These are phyloP conservation scores for Deinandra increscens DNA, from an alignment of 129 eudicot genomes.

Conservation along the genomic window DNA sequence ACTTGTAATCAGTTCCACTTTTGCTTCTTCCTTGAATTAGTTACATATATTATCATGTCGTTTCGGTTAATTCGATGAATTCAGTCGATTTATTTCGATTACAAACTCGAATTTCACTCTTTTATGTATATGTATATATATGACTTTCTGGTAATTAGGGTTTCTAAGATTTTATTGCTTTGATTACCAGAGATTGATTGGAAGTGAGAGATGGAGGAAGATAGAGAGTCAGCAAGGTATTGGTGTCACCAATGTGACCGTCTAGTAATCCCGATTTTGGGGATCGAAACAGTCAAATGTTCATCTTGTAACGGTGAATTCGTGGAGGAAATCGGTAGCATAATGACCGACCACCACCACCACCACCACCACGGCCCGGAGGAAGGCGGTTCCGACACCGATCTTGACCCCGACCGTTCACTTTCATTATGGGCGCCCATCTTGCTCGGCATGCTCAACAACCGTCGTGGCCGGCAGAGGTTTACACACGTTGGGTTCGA, in stretches of 20 bases:
- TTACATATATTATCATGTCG: neutral
- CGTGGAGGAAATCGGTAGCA: conserved; percentile 60
- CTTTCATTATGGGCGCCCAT: conserved; percentile 81
- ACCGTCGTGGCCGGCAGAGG: conserved; percentile 54
- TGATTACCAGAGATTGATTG: conserved; percentile 18
- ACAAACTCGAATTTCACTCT: neutral
- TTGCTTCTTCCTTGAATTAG: too few species aligned
- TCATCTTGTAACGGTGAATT: conserved; percentile 63
- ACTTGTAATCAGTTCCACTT: too few species aligned
- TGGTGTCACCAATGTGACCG: conserved; percentile 66
- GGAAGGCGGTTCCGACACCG: conserved; percentile 27
- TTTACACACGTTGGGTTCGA: conserved; percentile 43
- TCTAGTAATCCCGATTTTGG: conserved; percentile 53
- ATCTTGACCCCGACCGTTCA: conserved; percentile 54
- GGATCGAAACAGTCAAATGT: conserved; percentile 54
- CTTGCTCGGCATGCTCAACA: conserved; percentile 78
- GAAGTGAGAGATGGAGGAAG: conserved; percentile 57
- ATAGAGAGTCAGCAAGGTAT: conserved; percentile 48
- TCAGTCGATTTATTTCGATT: neutral
- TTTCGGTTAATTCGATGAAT: neutral
- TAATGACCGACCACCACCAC: conserved; percentile 28
- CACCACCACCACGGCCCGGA: too few species aligned
- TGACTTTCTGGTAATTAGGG: neutral
- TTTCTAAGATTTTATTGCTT: neutral
- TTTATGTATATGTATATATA: neutral